Percentiles rank a stretch among this genome's conserved stretches.
These are phyloP conservation scores for Populus deltoides DNA, from an alignment of 345 rosid species.

Conservation along the genomic window DNA sequence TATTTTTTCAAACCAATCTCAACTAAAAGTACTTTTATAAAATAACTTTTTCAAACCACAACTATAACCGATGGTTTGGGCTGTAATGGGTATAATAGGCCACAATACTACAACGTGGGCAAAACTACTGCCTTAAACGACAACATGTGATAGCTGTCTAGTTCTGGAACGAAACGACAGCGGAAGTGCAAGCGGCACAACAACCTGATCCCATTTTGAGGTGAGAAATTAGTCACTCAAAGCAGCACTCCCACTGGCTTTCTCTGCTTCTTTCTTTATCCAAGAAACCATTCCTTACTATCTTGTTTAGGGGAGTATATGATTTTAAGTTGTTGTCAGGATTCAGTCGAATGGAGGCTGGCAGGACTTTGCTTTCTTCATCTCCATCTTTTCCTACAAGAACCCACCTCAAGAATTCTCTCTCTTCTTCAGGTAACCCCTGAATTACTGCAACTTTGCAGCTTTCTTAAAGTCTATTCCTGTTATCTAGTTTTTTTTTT, in stretches of 20 bases:
- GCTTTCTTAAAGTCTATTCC: not conserved
- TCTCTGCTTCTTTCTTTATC: not conserved
- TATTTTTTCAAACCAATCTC: too few species aligned
- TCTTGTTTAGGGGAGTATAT: not conserved
- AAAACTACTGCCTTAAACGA: not conserved
- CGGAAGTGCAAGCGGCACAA: not conserved
- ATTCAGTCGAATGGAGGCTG: slow-evolving; percentile 56
- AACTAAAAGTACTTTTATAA: too few species aligned
- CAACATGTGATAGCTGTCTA: not conserved
- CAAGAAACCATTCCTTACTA: not conserved
- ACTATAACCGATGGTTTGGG: too few species aligned
- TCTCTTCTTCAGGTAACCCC: slow-evolving; percentile 46
- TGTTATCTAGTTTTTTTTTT: not conserved
- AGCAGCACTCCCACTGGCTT: not conserved
- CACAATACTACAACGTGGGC: too few species aligned
- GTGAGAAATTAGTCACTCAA: slow-evolving; percentile 2
- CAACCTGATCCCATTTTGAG: slow-evolving; percentile 30
- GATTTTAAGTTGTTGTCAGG: not conserved
- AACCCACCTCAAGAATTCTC: slow-evolving; percentile 45
- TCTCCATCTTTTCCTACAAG: slow-evolving; percentile 55
- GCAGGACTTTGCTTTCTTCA: slow-evolving; percentile 58
- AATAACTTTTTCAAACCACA: too few species aligned
- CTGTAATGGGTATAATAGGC: too few species aligned
- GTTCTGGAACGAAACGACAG: not conserved
- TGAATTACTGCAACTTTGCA: not conserved